A percentile compares a stretch with the other conserved stretches of the same genome.
phyloP scores from a whole-genome alignment of 805 yeast genomes.

The Lipomyces starkeyi region DNA sequence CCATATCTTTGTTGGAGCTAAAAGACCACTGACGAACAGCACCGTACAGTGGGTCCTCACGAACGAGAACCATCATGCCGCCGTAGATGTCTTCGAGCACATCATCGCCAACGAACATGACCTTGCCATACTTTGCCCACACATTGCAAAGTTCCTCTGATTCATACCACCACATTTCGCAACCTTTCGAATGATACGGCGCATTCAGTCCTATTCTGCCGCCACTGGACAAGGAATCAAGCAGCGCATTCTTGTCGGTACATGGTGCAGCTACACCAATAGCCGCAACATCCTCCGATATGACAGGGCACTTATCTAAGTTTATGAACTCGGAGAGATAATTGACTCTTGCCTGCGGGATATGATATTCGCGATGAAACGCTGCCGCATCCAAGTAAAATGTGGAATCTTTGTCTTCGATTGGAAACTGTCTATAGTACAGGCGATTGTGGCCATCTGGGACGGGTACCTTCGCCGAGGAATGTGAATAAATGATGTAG shows the following conservation, averaged over 20 bases:
- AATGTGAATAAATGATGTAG: background rate
- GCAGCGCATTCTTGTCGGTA: constrained; percentile 8
- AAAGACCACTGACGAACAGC: constrained; percentile 22
- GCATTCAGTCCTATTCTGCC: constrained; percentile 35
- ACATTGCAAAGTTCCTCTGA: constrained; percentile 24
- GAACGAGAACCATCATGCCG: constrained; percentile 21
- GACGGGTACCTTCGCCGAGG: background rate
- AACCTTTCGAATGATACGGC: constrained; percentile 25
- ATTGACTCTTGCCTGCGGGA: constrained; percentile 9
- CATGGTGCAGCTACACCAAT: constrained; percentile 15
- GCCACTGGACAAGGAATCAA: constrained; percentile 26
- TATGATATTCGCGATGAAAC: background rate
- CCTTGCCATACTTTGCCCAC: constrained; percentile 16
- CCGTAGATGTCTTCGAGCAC: constrained; percentile 21
- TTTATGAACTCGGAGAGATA: constrained; percentile 6
- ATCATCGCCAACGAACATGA: constrained; percentile 32
- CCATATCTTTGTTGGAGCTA: background rate
- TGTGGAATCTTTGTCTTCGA: background rate
- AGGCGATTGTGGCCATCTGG: background rate
- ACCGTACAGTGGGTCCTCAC: constrained; percentile 27
- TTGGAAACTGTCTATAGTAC: background rate
- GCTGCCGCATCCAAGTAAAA: background rate
- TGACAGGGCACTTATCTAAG: constrained; percentile 14
- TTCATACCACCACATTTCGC: constrained; percentile 29
- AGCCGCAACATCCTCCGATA: constrained; percentile 9